Evolutionary conservation across 441 rosid species (phyloP).

Genomic region (Arabidopsis hybrid): DNA sequence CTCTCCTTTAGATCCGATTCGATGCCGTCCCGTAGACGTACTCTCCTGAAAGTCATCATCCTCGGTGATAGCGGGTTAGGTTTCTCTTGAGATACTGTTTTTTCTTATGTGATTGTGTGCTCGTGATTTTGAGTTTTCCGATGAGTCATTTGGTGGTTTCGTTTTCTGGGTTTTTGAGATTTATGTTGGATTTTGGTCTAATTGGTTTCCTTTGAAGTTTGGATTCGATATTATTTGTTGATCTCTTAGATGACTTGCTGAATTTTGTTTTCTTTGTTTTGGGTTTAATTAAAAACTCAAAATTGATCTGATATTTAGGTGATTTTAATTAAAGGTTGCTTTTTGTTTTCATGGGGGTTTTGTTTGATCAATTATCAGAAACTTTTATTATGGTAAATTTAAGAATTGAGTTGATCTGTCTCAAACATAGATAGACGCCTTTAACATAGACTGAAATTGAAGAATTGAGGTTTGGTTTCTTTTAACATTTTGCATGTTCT

Average conservation of each 20-base stretch:
- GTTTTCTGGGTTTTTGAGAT: conserved; percentile 16
- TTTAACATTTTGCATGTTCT: conserved; percentile 4
- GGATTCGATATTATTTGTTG: conserved; percentile 16
- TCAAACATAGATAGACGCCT: too few relatives aligned
- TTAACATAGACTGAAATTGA: too few relatives aligned
- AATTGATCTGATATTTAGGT: conserved; percentile 12
- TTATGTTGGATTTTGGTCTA: conserved; percentile 3
- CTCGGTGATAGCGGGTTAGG: conserved; percentile 85
- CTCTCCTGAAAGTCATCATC: conserved; percentile 85
- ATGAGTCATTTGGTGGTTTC: conserved; percentile 2
- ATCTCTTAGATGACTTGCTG: conserved; percentile 19
- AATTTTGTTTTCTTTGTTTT: conserved; percentile 3
- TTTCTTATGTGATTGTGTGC: not conserved
- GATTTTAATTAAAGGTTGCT: not conserved
- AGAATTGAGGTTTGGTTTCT: not conserved
- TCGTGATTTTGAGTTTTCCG: conserved; percentile 14
- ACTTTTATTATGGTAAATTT: conserved; percentile 10
- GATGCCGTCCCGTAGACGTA: conserved; percentile 81
- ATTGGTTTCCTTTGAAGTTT: conserved; percentile 12
- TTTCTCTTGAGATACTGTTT: not conserved
- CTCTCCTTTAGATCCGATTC: conserved; percentile 33
- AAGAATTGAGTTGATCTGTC: not conserved
- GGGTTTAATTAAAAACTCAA: not conserved
- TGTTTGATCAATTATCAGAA: conserved; percentile 19
- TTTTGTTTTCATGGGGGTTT: not conserved